A percentile compares a stretch with the other conserved stretches of the same genome.
Conservation (phyloP, 768 basidiomycete genomes). For the Suillus subaureus region DNA sequence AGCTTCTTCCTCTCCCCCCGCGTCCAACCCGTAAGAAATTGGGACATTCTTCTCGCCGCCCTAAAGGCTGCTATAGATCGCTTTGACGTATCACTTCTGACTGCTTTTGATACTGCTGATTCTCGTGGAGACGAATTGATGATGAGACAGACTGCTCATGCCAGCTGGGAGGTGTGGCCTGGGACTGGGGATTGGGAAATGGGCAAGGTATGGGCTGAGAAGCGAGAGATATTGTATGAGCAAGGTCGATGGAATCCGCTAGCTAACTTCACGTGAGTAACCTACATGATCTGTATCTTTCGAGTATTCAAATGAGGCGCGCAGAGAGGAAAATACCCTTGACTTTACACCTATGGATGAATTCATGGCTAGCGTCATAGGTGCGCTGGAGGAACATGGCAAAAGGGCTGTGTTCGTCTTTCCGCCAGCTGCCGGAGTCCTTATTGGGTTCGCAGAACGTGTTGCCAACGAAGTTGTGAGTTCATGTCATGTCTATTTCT, state of each 20-base stretch:
- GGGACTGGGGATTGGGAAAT: slow-evolving; percentile 75
- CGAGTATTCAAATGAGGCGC: neutral
- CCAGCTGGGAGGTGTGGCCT: slow-evolving; percentile 83
- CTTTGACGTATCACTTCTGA: slow-evolving; percentile 85
- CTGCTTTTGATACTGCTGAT: slow-evolving; percentile 89
- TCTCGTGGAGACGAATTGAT: slow-evolving; percentile 64
- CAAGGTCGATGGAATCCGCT: slow-evolving; percentile 76
- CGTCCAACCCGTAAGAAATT: slow-evolving; percentile 72
- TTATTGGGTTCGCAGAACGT: slow-evolving; percentile 82
- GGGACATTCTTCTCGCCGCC: slow-evolving; percentile 61
- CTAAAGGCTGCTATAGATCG: slow-evolving; percentile 82
- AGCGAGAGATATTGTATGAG: slow-evolving; percentile 92
- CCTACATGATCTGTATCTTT: neutral
- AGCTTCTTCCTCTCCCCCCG: slow-evolving; percentile 69
- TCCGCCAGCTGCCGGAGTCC: slow-evolving; percentile 74
- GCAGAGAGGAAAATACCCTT: slow-evolving; percentile 57
- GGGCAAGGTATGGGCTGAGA: slow-evolving; percentile 94
- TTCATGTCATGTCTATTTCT: slow-evolving; percentile 16
- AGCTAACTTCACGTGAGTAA: slow-evolving; percentile 76
- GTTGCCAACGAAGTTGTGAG: slow-evolving; percentile 83
- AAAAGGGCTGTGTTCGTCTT: slow-evolving; percentile 84
- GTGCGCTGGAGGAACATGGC: slow-evolving; percentile 73
- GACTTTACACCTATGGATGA: slow-evolving; percentile 94
- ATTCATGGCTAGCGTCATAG: slow-evolving; percentile 75
- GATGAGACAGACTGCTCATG: slow-evolving; percentile 82